Evolutionary conservation across 1,284 basidiomycete genomes (phyloP), one percentile per base, ranked within the genome.

Genomic region (Wolfiporia cocos): DNA sequence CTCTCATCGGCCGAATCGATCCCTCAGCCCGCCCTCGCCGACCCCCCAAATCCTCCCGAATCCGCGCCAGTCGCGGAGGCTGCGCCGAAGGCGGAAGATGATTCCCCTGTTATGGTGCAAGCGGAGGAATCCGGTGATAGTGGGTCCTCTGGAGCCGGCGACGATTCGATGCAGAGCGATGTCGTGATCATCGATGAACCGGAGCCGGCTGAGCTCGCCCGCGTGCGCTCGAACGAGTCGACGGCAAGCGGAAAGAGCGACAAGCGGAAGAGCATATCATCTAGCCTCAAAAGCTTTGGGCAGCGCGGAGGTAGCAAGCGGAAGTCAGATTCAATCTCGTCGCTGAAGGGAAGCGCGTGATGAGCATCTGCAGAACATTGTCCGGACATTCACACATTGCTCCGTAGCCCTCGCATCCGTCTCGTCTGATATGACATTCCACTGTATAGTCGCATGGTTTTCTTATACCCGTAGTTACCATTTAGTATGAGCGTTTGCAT

Each of bases 211-310:
- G 50, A 52, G 35, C 52, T 40, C 14, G 46, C 57, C 22, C 62
- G 65, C 17, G 42, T 55, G 40, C 50, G 54, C 28, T 55, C 59
- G 5, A 41, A 60, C 1, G 52, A 55, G 33, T 50, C 53, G 12
- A 49, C 50, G 30, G 41, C 49, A 18, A 44, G 49, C 28, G 49
- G 48, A 40, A 65, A 62, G 26, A 72, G 75, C 42, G 73, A 78
- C 58, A 47, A 50, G 49, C 81, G 76, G 49, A 78, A 71, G 59
- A 56, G 53, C 37, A 76, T 73, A 37, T 65, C 79, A 29, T 65
- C 73, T 17, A 67, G 67, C 32, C 59, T 81, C 49, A 84, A 78
- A 63, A 75, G 74, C 55, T 56, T 81, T 34, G 70, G 71, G 31
- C 61, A 70, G 33, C 55, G 76, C 22, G 68, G 57, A 28, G 63